Evolutionary conservation across 768 basidiomycete species (phyloP).

Genomic region (Roridomyces roridus): DNA sequence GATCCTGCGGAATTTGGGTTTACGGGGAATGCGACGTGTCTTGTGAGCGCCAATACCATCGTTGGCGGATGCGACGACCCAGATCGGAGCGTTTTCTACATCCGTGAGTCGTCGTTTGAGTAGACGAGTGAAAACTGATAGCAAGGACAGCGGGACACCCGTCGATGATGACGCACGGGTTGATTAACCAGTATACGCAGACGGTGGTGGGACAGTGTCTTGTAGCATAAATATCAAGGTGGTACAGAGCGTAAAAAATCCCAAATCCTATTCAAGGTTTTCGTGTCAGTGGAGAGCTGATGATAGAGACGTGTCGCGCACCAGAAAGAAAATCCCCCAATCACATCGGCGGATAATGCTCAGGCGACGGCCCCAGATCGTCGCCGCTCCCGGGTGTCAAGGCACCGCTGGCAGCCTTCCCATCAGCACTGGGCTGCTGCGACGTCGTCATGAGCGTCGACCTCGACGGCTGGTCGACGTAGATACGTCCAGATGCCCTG

Average conservation of each 20-base stretch:
- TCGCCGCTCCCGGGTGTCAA: too few relatives aligned
- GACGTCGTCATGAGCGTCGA: conserved; percentile 11
- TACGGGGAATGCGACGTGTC: conserved; percentile 35
- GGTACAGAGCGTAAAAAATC: too few relatives aligned
- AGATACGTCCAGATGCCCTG: conserved; percentile 8
- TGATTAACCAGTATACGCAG: conserved; percentile 34
- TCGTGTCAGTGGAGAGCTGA: too few relatives aligned
- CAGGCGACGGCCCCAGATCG: too few relatives aligned
- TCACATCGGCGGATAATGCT: too few relatives aligned
- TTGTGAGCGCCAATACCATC: conserved; percentile 36
- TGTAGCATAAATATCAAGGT: background rate
- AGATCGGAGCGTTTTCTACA: conserved; percentile 36
- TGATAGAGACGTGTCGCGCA: too few relatives aligned
- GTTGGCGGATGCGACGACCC: conserved; percentile 38
- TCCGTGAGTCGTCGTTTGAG: conserved; percentile 28
- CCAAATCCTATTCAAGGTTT: too few relatives aligned
- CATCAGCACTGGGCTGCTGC: background rate
- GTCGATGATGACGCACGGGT: conserved; percentile 33
- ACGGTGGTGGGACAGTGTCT: conserved; percentile 26
- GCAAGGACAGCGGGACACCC: conserved; percentile 35
- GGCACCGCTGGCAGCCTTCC: too few relatives aligned
- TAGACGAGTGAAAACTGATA: background rate
- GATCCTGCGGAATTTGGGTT: conserved; percentile 33
- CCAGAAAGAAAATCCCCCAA: too few relatives aligned
- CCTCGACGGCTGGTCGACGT: conserved; percentile 10